Conservation (phyloP, 345 rosid species). For the Hevea brasiliensis region DNA sequence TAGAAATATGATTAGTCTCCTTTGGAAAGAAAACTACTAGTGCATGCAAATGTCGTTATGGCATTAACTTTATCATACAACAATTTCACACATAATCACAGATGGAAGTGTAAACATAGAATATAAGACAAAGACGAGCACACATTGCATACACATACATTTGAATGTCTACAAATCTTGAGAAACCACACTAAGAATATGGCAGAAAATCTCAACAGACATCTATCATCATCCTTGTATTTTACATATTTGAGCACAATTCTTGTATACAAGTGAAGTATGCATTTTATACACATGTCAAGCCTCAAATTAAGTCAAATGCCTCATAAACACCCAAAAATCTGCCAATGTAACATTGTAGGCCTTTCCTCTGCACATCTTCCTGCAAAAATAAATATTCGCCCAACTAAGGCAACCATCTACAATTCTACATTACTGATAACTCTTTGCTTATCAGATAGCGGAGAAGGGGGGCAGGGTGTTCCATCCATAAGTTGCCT, state of each 20-base stretch:
- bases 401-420: neutral
- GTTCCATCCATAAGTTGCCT: neutral
- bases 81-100: neutral
- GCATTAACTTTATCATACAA: neutral
- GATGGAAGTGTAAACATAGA: neutral
- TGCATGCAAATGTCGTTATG: neutral
- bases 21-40: neutral
- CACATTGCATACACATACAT: neutral
- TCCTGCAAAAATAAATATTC: neutral
- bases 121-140: neutral
- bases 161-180: neutral
- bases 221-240: neutral
- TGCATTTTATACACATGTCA: neutral
- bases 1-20: neutral
- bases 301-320: neutral
- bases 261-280: neutral
- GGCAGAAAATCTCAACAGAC: neutral
- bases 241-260: too few species aligned
- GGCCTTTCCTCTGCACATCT: neutral
- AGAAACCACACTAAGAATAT: conserved; percentile 1
- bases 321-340: conserved; percentile 1
- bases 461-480: too few species aligned
- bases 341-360: neutral
- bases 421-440: neutral
- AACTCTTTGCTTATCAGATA: neutral